Evolutionary conservation across 2,329 filamentous ascomycete genomes (phyloP), one percentile per base, ranked within the genome.

Genomic region (Knufia fluminis): DNA sequence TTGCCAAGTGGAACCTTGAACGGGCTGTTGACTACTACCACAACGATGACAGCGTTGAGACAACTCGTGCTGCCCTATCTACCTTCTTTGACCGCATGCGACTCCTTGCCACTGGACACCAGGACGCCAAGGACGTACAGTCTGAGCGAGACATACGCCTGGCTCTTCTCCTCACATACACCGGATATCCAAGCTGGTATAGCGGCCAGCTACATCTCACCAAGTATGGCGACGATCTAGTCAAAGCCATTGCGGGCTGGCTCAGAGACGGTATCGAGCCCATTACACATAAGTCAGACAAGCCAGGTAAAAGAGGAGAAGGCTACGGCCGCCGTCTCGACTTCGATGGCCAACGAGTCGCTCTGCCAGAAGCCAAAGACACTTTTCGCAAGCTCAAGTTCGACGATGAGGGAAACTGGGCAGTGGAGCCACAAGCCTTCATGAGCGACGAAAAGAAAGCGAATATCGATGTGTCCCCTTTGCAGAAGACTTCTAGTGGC

Each of bases 81-180:
- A 19, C 10, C 10, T 44, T 22, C 24, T 44, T 44, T 16, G 41
- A 44, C 23, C 22, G 41, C 24, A 44, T 44, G 41, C 22, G 23
- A 44, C 8, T 17, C 7, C 41, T 10, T 8, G 12, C 7, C 24
- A 4, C 41, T 3, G 41, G 7, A 44, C 22, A 19, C 41, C 17
- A 22, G n/a, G 16, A 23, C 33, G 7, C 28, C 9, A 22, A 41
- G 17, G 41, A 26, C 6, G 41, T 22, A 17, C 22, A 32, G 14
- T 26, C 22, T 7, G 23, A 44, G 17, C 9, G 24, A 7, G 23
- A 31, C 17, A 10, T 19, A n/a, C 8, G 23, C 6, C 24, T 31
- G 22, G 41, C 41, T 4, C 41, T 44, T 9, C 17, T 44, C 4
- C 12, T 44, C 4, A 44, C 41, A 4, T 44, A 28, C 41, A 44